phyloP scores from a whole-genome alignment of 2,329 filamentous ascomycete genomes.

The Balansia obtecta region DNA sequence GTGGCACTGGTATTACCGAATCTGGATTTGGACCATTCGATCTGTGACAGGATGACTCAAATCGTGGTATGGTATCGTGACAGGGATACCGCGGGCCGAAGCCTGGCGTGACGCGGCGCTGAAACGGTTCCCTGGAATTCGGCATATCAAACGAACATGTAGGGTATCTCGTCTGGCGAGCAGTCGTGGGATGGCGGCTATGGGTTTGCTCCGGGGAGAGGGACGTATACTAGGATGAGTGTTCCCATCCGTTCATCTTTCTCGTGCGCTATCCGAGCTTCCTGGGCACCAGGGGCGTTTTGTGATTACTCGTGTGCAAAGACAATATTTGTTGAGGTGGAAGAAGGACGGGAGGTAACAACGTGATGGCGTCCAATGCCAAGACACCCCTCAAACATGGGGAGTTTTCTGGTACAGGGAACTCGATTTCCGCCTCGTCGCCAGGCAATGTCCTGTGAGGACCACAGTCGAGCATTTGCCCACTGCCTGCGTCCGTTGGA shows the following conservation, averaged over 20 bases:
- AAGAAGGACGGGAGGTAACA: slow-evolving; percentile 7
- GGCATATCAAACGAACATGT: slow-evolving; percentile 9
- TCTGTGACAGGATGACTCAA: neutral
- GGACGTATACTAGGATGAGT: slow-evolving; percentile 7
- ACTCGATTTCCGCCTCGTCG: slow-evolving; percentile 7
- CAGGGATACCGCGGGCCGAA: neutral
- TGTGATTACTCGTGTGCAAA: too few species aligned
- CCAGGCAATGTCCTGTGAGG: too few species aligned
- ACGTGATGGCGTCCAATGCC: slow-evolving; percentile 9
- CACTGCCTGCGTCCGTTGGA: slow-evolving; percentile 5
- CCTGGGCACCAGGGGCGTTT: slow-evolving; percentile 2
- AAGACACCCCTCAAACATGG: slow-evolving; percentile 5
- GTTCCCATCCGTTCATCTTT: neutral
- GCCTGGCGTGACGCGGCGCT: slow-evolving; percentile 2
- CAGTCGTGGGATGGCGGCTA: slow-evolving; percentile 5
- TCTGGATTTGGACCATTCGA: neutral
- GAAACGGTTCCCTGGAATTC: slow-evolving; percentile 9
- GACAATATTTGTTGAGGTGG: neutral
- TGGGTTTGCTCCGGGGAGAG: slow-evolving; percentile 2
- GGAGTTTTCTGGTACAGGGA: slow-evolving; percentile 7
- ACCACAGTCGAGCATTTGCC: slow-evolving; percentile 6
- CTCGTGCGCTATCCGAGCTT: slow-evolving; percentile 5
- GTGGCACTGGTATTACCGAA: neutral
- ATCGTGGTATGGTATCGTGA: neutral
- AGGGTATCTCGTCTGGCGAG: slow-evolving; percentile 8